Percentiles rank a stretch among this genome's conserved stretches.
Evolutionary conservation across 306 rosid species (phyloP).

Genomic region (Mimosa pudica): DNA sequence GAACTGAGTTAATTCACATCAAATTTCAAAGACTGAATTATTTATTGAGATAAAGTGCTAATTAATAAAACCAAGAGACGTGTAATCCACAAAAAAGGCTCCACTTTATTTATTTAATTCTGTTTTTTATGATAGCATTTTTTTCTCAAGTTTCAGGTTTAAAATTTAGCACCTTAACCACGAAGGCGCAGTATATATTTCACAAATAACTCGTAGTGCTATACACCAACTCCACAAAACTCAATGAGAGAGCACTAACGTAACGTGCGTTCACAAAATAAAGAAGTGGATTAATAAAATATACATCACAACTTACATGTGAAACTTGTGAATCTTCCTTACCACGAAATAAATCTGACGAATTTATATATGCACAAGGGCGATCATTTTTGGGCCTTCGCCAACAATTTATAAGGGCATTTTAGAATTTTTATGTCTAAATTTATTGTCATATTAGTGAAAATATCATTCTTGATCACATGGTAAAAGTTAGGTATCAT

Average conservation of each 20-base stretch:
- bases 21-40: background rate
- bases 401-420: too few species aligned
- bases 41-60: background rate
- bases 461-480: too few species aligned
- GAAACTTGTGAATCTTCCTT: background rate
- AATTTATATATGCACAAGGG: too few species aligned
- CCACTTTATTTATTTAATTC: background rate
- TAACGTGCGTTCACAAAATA: background rate
- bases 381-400: too few species aligned
- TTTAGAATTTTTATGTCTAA: too few species aligned
- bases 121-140: constrained; percentile 15
- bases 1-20: background rate
- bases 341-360: background rate
- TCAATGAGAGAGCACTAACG: background rate
- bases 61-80: background rate
- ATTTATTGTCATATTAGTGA: too few species aligned
- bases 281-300: background rate
- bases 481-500: too few species aligned
- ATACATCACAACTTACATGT: background rate
- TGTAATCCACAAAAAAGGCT: background rate
- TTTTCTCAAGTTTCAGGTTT: constrained; percentile 19
- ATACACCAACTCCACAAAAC: constrained; percentile 28
- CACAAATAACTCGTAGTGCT: constrained; percentile 15
- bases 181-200: background rate
- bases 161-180: constrained; percentile 23